phyloP scores from a whole-genome alignment of 768 basidiomycete genomes.

The Mycena metata region DNA sequence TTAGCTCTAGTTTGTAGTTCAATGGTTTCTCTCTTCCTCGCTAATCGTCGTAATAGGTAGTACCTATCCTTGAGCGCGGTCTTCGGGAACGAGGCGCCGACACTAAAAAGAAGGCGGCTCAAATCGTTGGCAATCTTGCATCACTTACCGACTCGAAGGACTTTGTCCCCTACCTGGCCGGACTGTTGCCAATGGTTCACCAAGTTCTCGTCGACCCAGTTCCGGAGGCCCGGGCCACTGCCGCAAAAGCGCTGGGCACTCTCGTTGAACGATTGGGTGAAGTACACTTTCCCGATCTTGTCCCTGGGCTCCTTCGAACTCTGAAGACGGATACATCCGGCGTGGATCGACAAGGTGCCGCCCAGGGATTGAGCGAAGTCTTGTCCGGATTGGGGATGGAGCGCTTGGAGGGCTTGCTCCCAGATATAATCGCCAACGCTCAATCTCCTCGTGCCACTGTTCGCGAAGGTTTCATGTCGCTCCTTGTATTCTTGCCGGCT shows the following conservation, averaged over 20 bases:
- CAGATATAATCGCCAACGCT: conserved; percentile 93
- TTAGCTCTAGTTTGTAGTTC: conserved; percentile 80
- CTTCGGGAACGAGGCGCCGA: conserved; percentile 93
- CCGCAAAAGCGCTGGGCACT: conserved; percentile 95
- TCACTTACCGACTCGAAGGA: conserved; percentile 91
- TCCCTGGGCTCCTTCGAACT: conserved; percentile 88
- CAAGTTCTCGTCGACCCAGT: conserved; percentile 96
- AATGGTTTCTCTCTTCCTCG: neutral
- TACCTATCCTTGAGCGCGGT: conserved; percentile 96
- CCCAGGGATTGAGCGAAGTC: conserved; percentile 96
- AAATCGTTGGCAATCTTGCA: conserved; percentile 97
- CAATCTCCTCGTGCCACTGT: conserved; percentile 92
- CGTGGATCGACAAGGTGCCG: conserved; percentile 97
- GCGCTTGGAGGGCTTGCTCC: conserved; percentile 91
- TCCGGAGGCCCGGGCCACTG: conserved; percentile 96
- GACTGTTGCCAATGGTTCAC: conserved; percentile 91
- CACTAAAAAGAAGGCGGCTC: conserved; percentile 94
- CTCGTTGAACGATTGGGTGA: conserved; percentile 98
- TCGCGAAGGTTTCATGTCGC: conserved; percentile 98
- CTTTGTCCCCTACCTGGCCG: conserved; percentile 93
- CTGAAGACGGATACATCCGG: conserved; percentile 94
- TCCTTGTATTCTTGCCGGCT: conserved; percentile 94
- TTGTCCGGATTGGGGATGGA: conserved; percentile 98
- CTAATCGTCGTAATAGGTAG: conserved; percentile 66
- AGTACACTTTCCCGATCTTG: conserved; percentile 93